Conservation (phyloP, 192 early-diverging fungal genomes). For the Coemansia furcata region DNA sequence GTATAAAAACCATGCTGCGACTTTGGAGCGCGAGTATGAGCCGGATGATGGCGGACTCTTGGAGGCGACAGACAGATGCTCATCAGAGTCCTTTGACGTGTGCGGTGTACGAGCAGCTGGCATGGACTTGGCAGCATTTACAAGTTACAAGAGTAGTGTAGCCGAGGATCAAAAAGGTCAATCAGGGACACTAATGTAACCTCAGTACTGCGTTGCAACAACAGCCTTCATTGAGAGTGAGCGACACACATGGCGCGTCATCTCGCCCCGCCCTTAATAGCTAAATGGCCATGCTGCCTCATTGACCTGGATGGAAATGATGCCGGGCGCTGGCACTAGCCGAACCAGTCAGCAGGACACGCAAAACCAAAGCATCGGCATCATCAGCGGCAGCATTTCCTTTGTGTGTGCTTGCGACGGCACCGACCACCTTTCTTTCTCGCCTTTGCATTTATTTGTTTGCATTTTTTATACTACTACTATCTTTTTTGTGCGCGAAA, state of each 20-base stretch:
- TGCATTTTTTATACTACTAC: background rate
- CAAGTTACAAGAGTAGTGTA: background rate
- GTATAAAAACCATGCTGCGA: conserved; percentile 24
- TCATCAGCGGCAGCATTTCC: background rate
- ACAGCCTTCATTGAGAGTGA: too few species aligned
- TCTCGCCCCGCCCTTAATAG: background rate
- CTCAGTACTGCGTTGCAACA: background rate
- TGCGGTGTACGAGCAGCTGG: background rate
- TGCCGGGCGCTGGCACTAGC: background rate
- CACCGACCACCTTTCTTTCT: background rate
- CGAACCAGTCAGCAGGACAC: background rate
- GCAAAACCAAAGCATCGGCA: background rate
- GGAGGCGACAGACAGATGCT: background rate
- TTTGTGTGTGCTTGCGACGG: background rate
- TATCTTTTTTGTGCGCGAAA: conserved; percentile 8
- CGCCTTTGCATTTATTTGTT: background rate
- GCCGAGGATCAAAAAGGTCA: background rate
- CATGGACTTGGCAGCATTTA: background rate
- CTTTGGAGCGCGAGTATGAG: background rate
- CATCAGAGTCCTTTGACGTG: background rate
- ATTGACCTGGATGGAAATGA: background rate
- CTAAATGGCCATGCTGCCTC: background rate
- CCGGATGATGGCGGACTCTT: conserved; percentile 10
- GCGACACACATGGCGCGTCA: background rate
- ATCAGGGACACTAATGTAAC: background rate